phyloP scores from a whole-genome alignment of 148 eudicot species.

The Beta vulgaris region DNA sequence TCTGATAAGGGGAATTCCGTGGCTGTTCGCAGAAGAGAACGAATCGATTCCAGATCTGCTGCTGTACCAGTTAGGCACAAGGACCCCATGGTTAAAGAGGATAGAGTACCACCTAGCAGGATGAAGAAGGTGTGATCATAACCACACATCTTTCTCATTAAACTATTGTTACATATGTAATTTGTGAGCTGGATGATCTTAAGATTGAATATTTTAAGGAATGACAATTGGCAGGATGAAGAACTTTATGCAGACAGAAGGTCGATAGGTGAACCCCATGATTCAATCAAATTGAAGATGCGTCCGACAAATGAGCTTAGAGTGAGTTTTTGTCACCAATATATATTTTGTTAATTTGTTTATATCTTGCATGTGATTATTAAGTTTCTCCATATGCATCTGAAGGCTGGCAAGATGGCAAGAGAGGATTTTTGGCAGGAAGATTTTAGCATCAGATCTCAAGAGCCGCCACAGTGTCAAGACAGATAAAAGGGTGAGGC shows the following conservation, averaged over 20 bases:
- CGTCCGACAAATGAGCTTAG: constrained; percentile 42
- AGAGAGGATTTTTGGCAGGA: constrained; percentile 46
- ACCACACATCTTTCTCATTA: not conserved
- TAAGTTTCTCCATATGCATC: constrained; percentile 14
- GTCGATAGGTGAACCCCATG: constrained; percentile 30
- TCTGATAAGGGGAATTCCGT: constrained; percentile 29
- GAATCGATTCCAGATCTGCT: constrained; percentile 37
- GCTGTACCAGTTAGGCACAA: constrained; percentile 31
- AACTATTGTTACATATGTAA: not conserved
- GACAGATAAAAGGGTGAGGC: constrained; percentile 57
- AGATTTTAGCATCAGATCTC: constrained; percentile 32
- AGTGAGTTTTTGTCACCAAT: constrained; percentile 33
- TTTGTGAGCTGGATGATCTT: constrained; percentile 4
- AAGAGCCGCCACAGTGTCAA: constrained; percentile 37
- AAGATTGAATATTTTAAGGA: constrained; percentile 16
- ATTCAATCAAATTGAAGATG: constrained; percentile 34
- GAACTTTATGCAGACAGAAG: constrained; percentile 41
- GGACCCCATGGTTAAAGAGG: constrained; percentile 31
- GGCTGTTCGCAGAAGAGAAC: constrained; percentile 34
- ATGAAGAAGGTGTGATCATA: constrained; percentile 42
- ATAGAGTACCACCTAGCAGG: constrained; percentile 37
- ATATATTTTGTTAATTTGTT: not conserved
- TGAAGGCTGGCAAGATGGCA: constrained; percentile 57
- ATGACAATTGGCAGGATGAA: constrained; percentile 56
- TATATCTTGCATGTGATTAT: constrained; percentile 15